Evolutionary conservation across 345 rosid genomes (phyloP), one percentile per base, ranked within the genome.

Genomic region (Moringa oleifera): DNA sequence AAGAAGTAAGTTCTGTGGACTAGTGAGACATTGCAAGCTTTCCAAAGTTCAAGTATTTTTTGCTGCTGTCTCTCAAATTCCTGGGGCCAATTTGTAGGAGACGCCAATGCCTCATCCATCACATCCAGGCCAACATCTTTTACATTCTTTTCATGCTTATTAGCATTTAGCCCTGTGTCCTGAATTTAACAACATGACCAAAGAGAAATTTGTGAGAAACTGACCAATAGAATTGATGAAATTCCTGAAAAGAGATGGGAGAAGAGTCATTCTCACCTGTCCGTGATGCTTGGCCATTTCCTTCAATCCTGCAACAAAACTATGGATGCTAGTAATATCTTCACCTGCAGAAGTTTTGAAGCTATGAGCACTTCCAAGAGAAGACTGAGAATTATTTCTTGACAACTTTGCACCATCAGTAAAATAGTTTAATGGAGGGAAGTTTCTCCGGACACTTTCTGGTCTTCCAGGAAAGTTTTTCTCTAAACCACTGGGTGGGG

Each of bases 1-100:
- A 82, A 90, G 78, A 94, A 94, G 68, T 90, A 94, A 7, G 99
- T 94, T 72, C 99, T 81, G 73, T 94, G 95, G 55, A 90, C 79
- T 80, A 94, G 62, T 21, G 97, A 86, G 60, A 83, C 88, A 60
- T 86, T 75, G 77, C 99, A 94, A 65, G 79, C 69, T 65, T 88
- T 88, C 99, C 99, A 94, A 33, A 94, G 89, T 53, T 81, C 95
- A 21, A 94, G 67, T 58, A 90, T 85, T 17, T 75, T 76, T 72
- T 73, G 79, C 72, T 77, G 90, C 73, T 65, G 84, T 68, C 75
- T 85, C 74, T 78, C 85, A 55, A 90, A 94, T 57, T 82, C 85
- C 60, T 71, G 59, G 0, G 86, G 76, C 93, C 96, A 88, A 79
- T 79, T 81, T 20, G 51, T 46, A 69, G 81, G 68, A 55, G 71